Base-by-base conservation (phyloP, 2,329 filamentous ascomycete genomes). In the Colletotrichum plurivorum region DNA sequence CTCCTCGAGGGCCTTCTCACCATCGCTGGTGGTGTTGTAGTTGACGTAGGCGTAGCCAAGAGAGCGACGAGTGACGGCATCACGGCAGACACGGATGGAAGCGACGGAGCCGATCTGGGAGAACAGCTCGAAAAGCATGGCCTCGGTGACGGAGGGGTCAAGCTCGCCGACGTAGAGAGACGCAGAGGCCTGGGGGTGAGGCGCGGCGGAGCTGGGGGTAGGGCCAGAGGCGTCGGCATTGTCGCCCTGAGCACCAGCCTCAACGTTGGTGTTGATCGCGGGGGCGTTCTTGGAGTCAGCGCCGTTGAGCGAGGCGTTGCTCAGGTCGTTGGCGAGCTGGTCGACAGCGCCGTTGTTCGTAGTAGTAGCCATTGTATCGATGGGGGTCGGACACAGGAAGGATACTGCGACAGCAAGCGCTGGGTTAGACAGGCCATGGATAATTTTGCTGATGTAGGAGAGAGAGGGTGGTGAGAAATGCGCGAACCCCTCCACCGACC, bases 91-190 rank as follows among this genome's bases (percentile, higher is more conserved):
- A 89, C 96, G 96, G 84, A 99, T 99, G 71, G 96, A 99, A 75
- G 96, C 96, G 78, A 99, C 96, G 79, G 97, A 95, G 76, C 96
- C 96, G 80, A 99, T 99, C 84, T 97, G 96, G 71, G 96, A 98
- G 90, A 99, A 99, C 73, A 99, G 93, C 90, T 99, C 96, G 84
- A 98, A 99, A 79, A 99, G 94, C 96, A 99, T 99, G 76, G 96
- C 96, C 89, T 99, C 96, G 73, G 96, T 99, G 82, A 99, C 96
- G 71, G 94, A 96, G 76, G 94, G 91, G 83, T 99, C 96, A 77
- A 99, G 94, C 88, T 99, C 96, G 83, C 96, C 96, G 75, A 99
- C 96, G 83, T 99, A 99, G 81, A 99, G 94, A 69, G 96, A 99
- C 73, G 96, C 96, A 61, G 96, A 98, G 83, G 97, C 95, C 82